These are phyloP conservation scores for Pseudogymnoascus pannorum DNA, from an alignment of 2,329 filamentous ascomycete genomes.

Conservation along the genomic window DNA sequence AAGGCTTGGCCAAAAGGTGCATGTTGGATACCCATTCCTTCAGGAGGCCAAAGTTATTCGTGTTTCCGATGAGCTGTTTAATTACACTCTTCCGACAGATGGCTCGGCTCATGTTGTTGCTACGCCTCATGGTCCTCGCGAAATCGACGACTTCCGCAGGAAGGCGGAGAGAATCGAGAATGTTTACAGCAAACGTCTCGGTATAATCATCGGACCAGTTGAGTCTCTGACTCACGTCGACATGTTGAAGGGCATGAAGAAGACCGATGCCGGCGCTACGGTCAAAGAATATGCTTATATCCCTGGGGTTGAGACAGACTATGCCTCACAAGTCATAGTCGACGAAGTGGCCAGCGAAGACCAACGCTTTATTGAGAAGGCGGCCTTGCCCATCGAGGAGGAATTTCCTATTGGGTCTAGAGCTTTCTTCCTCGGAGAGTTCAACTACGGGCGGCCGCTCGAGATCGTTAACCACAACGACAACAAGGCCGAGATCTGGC, in stretches of 20 bases:
- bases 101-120: conserved; percentile 55
- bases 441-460: conserved; percentile 84
- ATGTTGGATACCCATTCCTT: conserved; percentile 90
- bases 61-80: conserved; percentile 89
- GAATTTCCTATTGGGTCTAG: conserved; percentile 79
- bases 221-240: conserved; percentile 89
- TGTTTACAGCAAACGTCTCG: conserved; percentile 84
- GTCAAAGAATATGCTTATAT: conserved; percentile 89
- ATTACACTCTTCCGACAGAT: conserved; percentile 65
- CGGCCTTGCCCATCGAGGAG: conserved; percentile 79
- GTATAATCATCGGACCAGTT: conserved; percentile 76
- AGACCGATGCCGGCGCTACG: conserved; percentile 83
- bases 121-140: conserved; percentile 63
- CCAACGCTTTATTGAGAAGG: conserved; percentile 84
- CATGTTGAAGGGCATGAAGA: conserved; percentile 83
- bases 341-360: conserved; percentile 87
- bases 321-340: conserved; percentile 85
- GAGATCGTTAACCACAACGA: conserved; percentile 68
- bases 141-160: conserved; percentile 76
- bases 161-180: conserved; percentile 79
- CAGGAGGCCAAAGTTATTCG: conserved; percentile 86
- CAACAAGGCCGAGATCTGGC: conserved; percentile 69
- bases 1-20: conserved; percentile 78
- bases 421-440: conserved; percentile 91
- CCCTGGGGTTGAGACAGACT: conserved; percentile 77